Percentiles rank a stretch among this genome's conserved stretches.
These are phyloP conservation scores for Globisporangium heterothallicum DNA, from an alignment of 352 stramenopile genomes.

Conservation along the genomic window DNA sequence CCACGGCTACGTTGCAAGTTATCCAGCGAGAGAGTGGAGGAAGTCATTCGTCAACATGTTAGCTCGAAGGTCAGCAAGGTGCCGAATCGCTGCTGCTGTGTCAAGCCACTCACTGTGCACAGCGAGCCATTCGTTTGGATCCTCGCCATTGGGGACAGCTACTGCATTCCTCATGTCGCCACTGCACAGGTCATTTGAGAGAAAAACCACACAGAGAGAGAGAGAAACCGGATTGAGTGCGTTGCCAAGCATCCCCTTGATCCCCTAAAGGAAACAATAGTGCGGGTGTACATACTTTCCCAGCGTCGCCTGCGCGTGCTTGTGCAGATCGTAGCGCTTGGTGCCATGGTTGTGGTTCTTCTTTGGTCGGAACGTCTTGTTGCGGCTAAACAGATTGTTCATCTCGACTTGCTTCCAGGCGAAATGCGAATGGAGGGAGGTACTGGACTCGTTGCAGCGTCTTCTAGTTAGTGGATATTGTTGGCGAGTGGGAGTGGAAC, in stretches of 20 bases:
- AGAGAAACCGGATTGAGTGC: not conserved
- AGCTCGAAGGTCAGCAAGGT: too few relatives aligned
- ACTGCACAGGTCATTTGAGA: conserved; percentile 25
- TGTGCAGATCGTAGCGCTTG: conserved; percentile 82
- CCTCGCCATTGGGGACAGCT: conserved; percentile 67
- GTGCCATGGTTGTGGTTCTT: conserved; percentile 80
- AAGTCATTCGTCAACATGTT: not conserved
- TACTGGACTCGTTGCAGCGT: too few relatives aligned
- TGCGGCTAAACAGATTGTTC: conserved; percentile 74
- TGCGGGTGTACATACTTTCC: conserved; percentile 49
- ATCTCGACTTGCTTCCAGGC: too few relatives aligned
- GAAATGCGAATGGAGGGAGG: not conserved
- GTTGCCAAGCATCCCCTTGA: not conserved
- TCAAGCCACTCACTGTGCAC: conserved; percentile 69
- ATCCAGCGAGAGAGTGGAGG: not conserved
- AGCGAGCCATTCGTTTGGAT: conserved; percentile 90
- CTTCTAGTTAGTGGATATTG: not conserved
- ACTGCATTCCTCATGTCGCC: conserved; percentile 63
- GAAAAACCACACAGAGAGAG: not conserved
- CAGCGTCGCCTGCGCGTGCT: conserved; percentile 74
- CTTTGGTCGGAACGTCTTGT: conserved; percentile 83
- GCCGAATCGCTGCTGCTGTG: not conserved
- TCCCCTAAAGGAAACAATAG: too few relatives aligned
- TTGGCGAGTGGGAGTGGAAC: not conserved
- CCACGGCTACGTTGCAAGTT: conserved; percentile 57